phyloP scores from a whole-genome alignment of 306 rosid genomes.

The Vigna hirtella region DNA sequence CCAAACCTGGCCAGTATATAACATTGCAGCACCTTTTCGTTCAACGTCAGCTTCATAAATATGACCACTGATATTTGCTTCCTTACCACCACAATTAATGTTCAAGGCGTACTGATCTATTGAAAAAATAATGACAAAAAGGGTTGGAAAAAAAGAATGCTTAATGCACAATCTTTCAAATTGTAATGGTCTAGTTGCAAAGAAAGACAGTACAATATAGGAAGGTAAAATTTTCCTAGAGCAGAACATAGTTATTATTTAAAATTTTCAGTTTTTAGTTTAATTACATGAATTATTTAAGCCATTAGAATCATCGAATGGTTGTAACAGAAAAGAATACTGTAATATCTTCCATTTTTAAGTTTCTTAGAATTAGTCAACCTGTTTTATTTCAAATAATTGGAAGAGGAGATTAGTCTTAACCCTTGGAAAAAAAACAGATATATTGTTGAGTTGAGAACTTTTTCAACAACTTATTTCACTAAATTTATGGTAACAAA shows the following conservation, averaged over 20 bases:
- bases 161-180: slow-evolving; percentile 1
- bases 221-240: slow-evolving; percentile 4
- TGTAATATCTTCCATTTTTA: slow-evolving; percentile 7
- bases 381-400: slow-evolving; percentile 7
- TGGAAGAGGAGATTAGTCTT: background rate
- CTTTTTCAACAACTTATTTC: background rate
- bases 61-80: slow-evolving; percentile 53
- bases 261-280: slow-evolving; percentile 5
- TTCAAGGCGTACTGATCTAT: slow-evolving; percentile 67
- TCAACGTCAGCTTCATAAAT: slow-evolving; percentile 74
- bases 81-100: slow-evolving; percentile 91
- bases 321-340: background rate
- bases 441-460: background rate
- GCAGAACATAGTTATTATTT: background rate
- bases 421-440: background rate
- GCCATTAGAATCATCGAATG: slow-evolving; percentile 16
- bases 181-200: background rate
- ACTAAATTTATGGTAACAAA: slow-evolving; percentile 4
- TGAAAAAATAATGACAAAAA: slow-evolving; percentile 22
- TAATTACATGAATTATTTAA: background rate
- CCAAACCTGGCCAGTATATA: slow-evolving; percentile 65
- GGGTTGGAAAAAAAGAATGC: background rate
- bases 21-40: slow-evolving; percentile 78
- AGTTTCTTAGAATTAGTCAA: slow-evolving; percentile 24
- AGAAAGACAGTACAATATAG: background rate